These are phyloP conservation scores for Moelleriella libera DNA, from an alignment of 2,329 filamentous ascomycete genomes.

Conservation along the genomic window DNA sequence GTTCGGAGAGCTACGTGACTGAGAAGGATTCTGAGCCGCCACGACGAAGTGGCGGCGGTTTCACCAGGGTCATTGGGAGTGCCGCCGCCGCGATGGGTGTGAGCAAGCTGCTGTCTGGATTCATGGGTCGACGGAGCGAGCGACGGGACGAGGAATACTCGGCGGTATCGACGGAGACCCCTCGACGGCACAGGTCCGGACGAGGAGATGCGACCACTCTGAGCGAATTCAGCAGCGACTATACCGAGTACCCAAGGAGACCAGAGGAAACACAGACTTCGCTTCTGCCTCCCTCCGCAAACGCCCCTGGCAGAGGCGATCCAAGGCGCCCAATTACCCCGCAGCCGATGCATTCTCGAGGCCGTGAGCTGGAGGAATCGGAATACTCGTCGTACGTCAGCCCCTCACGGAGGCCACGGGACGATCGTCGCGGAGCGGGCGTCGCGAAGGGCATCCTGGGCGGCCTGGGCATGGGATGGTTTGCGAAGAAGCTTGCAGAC, in stretches of 20 bases:
- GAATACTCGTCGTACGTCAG: constrained; percentile 48
- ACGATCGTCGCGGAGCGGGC: constrained; percentile 22
- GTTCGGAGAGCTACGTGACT: constrained; percentile 44
- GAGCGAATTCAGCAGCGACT: constrained; percentile 40
- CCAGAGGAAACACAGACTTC: constrained; percentile 21
- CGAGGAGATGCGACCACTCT: constrained; percentile 19
- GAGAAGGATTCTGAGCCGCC: constrained; percentile 48
- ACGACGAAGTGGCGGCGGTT: constrained; percentile 30
- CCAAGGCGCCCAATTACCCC: constrained; percentile 30
- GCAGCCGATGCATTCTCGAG: constrained; percentile 29
- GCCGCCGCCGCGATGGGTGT: constrained; percentile 49
- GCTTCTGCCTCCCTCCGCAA: constrained; percentile 31
- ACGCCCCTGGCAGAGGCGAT: constrained; percentile 25
- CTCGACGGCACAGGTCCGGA: constrained; percentile 29
- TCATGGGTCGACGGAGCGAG: constrained; percentile 37
- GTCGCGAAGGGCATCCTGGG: constrained; percentile 44
- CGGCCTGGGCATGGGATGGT: constrained; percentile 52
- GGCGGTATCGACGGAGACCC: constrained; percentile 47
- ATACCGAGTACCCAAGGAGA: constrained; percentile 18
- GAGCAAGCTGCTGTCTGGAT: constrained; percentile 44
- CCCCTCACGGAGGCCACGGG: constrained; percentile 41
- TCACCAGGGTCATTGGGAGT: constrained; percentile 46
- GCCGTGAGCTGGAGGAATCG: constrained; percentile 33
- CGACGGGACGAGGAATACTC: constrained; percentile 46
- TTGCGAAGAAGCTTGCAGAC: constrained; percentile 51